Base-by-base conservation (phyloP, 345 rosid genomes). In the Eutrema yunnanense region DNA sequence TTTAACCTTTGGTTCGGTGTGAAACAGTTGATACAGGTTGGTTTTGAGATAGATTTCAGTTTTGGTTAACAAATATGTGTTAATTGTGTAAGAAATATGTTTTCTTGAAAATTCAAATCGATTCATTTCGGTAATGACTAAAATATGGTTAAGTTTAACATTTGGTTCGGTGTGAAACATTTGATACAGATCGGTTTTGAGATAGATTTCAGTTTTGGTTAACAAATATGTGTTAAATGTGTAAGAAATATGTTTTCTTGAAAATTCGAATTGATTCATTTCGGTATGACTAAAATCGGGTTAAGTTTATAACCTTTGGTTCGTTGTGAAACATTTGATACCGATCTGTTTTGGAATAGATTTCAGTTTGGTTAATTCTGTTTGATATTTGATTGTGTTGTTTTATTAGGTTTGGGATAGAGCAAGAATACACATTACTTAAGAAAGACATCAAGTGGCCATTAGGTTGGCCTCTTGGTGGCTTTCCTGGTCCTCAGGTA, bases 391-490 rank as follows among this genome's bases (percentile, higher is more conserved):
- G 34, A 29, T 0, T 42, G 3, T 53, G 41, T 47, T 10, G 3
- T 57, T 19, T 42, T 19, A 29, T 7, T 70, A 90, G 99, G 99
- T 95, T 47, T 74, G 97, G 99, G 59, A 95, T 92, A 69, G 97
- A 95, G 84, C 99, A 95, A 84, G 99, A 95, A 80, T 95, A 95
- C 84, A 91, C 97, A 71, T 84, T 95, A 57, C 84, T 95, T 64
- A 90, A 87, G 78, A 60, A 82, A 77, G 82, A 92, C 69, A 85
- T 90, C 38, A 86, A 81, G 70, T 95, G 99, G 97, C 99, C 99
- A 62, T 81, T 95, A 82, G 99, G 99, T 68, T 95, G 99, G 99
- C 99, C 97, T 54, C 86, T 87, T 67, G 99, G 99, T 81, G 99
- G 81, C 46, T 95, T 81, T 74, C 99, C 96, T 63, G 96, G 96